Conservation (phyloP, 164 flowering plant genomes). For the Cinnamomum chago region DNA sequence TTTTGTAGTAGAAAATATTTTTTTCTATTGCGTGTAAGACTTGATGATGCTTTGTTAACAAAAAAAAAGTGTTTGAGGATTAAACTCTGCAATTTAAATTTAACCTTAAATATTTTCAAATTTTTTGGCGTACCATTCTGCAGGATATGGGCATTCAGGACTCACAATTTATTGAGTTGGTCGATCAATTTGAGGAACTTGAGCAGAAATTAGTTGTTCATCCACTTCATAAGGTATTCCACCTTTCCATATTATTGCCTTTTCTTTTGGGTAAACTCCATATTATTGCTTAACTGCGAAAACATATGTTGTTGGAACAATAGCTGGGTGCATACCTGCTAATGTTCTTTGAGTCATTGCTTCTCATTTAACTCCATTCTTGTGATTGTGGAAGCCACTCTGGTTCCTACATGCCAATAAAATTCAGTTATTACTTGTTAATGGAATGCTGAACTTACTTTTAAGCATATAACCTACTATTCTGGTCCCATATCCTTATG, state of each 20-base stretch:
- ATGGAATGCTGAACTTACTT: background rate
- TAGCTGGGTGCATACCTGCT: background rate
- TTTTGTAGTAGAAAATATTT: too few species aligned
- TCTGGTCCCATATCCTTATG: background rate
- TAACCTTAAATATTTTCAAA: background rate
- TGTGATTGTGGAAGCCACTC: background rate
- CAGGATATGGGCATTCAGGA: slow-evolving; percentile 97
- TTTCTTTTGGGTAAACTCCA: background rate
- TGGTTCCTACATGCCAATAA: background rate
- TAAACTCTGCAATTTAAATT: background rate
- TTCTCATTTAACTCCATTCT: background rate
- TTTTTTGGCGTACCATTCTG: slow-evolving; percentile 6
- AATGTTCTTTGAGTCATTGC: background rate
- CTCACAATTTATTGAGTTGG: slow-evolving; percentile 75
- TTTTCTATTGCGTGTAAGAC: too few species aligned
- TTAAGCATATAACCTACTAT: background rate
- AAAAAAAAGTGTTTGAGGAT: too few species aligned
- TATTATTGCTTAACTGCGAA: too few species aligned
- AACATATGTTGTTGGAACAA: background rate
- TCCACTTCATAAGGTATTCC: slow-evolving; percentile 74
- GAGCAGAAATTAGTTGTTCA: slow-evolving; percentile 70
- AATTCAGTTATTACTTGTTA: too few species aligned
- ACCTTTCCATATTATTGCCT: background rate
- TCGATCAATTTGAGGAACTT: slow-evolving; percentile 78
- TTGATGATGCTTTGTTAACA: too few species aligned